A percentile compares a stretch with the other conserved stretches of the same genome.
Conservation (phyloP, 2,329 filamentous ascomycete species). For the Aphanocladium album region DNA sequence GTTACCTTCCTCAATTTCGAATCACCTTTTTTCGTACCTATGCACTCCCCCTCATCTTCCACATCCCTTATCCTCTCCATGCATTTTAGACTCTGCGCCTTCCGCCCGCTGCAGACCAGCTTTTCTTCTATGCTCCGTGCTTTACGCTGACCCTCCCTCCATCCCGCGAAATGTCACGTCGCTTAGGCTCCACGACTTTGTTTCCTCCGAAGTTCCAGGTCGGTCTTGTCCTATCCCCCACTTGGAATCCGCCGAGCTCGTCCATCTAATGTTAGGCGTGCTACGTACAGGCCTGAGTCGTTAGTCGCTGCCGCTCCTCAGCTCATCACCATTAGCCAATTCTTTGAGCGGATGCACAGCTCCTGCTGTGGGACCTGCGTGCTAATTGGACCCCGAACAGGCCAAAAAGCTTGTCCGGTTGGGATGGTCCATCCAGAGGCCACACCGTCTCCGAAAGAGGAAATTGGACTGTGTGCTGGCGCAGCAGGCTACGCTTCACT, state of each 20-base stretch:
- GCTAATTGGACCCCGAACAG: constrained; percentile 2
- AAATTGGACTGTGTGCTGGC: constrained; percentile 5
- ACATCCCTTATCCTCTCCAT: not conserved
- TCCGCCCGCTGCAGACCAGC: not conserved
- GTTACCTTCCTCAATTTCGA: not conserved
- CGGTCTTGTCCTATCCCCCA: not conserved
- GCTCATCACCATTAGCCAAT: not conserved
- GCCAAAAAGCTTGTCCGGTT: constrained; percentile 1
- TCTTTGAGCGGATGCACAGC: not conserved
- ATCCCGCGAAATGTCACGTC: not conserved
- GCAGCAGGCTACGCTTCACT: not conserved
- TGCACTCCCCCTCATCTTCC: not conserved
- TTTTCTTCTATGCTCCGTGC: not conserved
- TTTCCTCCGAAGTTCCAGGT: not conserved
- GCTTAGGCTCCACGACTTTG: not conserved
- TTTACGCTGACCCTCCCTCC: not conserved
- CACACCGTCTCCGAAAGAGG: constrained; percentile 13
- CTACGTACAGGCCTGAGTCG: not conserved
- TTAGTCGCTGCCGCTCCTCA: not conserved
- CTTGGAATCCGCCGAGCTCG: constrained; percentile 1
- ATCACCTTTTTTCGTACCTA: not conserved
- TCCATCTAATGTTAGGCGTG: not conserved
- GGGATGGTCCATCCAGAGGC: constrained; percentile 5
- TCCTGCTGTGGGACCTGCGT: not conserved
- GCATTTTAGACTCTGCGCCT: not conserved